Percentiles rank a stretch among this genome's conserved stretches.
phyloP scores from a whole-genome alignment of 1,284 basidiomycete genomes.

The Ganoderma meredithae region DNA sequence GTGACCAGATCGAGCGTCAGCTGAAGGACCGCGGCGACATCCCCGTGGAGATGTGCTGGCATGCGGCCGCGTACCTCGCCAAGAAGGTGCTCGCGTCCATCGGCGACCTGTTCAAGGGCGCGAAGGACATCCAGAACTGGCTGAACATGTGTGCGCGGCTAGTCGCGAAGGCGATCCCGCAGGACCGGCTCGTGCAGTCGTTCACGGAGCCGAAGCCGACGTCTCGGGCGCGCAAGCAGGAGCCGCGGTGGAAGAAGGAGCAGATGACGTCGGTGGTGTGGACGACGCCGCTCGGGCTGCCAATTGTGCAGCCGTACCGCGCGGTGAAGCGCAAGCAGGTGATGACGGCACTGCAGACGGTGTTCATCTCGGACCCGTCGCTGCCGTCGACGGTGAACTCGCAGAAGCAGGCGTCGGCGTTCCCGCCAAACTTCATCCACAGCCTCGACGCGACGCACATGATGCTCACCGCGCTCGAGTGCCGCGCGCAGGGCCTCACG shows the following conservation, averaged over 20 bases:
- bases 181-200: slow-evolving; percentile 64
- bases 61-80: slow-evolving; percentile 85
- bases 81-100: slow-evolving; percentile 85
- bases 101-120: slow-evolving; percentile 92
- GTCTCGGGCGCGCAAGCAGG: slow-evolving; percentile 24
- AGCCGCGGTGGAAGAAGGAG: slow-evolving; percentile 72
- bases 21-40: slow-evolving; percentile 83
- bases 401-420: slow-evolving; percentile 92
- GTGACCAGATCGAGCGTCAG: slow-evolving; percentile 95
- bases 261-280: slow-evolving; percentile 97
- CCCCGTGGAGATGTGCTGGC: slow-evolving; percentile 76
- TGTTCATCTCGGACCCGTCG: slow-evolving; percentile 94
- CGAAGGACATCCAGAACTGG: slow-evolving; percentile 93
- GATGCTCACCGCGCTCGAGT: slow-evolving; percentile 96
- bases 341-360: slow-evolving; percentile 86
- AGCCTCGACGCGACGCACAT: slow-evolving; percentile 98
- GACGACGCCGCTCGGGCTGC: slow-evolving; percentile 94
- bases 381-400: slow-evolving; percentile 76
- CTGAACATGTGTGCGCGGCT: slow-evolving; percentile 84
- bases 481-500: slow-evolving; percentile 73
- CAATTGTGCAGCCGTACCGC: slow-evolving; percentile 97
- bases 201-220: slow-evolving; percentile 25
- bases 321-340: slow-evolving; percentile 86
- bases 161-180: slow-evolving; percentile 89
- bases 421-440: slow-evolving; percentile 99